phyloP scores from a whole-genome alignment of 1,284 basidiomycete genomes.

The Rhizoctonia solani region DNA sequence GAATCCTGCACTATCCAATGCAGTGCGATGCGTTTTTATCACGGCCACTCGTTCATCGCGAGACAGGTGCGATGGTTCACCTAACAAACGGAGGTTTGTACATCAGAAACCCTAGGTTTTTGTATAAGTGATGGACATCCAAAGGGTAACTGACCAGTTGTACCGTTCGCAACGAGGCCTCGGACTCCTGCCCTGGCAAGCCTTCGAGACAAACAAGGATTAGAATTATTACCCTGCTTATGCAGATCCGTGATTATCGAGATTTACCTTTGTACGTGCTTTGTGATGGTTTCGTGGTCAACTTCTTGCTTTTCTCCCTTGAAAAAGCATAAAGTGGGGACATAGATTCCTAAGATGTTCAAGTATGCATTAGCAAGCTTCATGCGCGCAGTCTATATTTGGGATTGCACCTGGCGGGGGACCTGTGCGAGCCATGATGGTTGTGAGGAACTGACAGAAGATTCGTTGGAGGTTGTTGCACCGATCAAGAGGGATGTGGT shows the following conservation, averaged over 20 bases:
- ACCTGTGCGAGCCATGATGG: conserved; percentile 18
- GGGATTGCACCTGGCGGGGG: conserved; percentile 15
- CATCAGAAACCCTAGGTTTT: not conserved
- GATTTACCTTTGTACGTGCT: conserved; percentile 37
- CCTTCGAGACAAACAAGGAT: conserved; percentile 24
- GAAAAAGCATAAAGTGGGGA: conserved; percentile 40
- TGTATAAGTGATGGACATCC: not conserved
- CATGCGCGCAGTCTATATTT: not conserved
- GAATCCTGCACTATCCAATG: conserved; percentile 37
- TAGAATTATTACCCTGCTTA: not conserved
- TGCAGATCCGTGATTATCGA: not conserved
- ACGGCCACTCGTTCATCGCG: conserved; percentile 38
- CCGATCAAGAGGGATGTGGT: not conserved
- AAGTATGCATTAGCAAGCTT: not conserved
- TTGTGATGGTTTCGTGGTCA: conserved; percentile 36
- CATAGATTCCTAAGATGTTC: conserved; percentile 36
- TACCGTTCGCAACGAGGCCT: conserved; percentile 40
- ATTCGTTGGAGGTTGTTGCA: not conserved
- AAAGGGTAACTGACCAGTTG: conserved; percentile 37
- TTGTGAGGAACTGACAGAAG: not conserved
- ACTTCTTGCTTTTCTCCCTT: conserved; percentile 38
- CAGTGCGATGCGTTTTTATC: conserved; percentile 36
- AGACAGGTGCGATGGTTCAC: conserved; percentile 36
- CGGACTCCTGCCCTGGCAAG: conserved; percentile 38
- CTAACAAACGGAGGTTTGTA: not conserved